A percentile compares a stretch with the other conserved stretches of the same genome.
phyloP scores from a whole-genome alignment of 768 basidiomycete genomes.

The Coprinellus micaceus region DNA sequence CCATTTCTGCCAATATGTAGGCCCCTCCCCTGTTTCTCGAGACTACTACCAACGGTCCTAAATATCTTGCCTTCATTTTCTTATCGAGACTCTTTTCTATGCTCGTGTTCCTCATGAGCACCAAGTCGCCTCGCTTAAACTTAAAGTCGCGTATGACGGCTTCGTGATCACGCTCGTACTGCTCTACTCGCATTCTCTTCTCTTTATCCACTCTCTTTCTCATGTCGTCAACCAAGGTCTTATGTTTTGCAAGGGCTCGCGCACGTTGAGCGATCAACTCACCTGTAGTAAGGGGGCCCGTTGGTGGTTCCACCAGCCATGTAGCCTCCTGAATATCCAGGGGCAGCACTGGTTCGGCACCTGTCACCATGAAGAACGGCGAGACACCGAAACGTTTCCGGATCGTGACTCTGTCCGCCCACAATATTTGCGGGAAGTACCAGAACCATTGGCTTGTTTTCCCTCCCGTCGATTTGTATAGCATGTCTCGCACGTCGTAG shows the following conservation, averaged over 20 bases:
- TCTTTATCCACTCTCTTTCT: conserved; percentile 11
- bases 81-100: conserved; percentile 25
- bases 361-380: conserved; percentile 28
- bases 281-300: conserved; percentile 6
- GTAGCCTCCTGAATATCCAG: conserved; percentile 26
- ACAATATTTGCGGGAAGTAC: conserved; percentile 24
- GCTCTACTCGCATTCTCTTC: conserved; percentile 9
- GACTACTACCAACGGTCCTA: conserved; percentile 35
- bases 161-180: conserved; percentile 20
- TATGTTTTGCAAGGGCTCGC: conserved; percentile 18
- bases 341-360: conserved; percentile 27
- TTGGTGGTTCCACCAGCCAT: conserved; percentile 22
- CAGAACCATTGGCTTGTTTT: conserved; percentile 27
- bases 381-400: conserved; percentile 24
- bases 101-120: conserved; percentile 30
- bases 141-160: conserved; percentile 9
- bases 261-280: conserved; percentile 22
- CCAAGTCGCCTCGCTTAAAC: conserved; percentile 29
- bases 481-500: conserved; percentile 18
- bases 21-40: conserved; percentile 24
- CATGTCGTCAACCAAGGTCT: conserved; percentile 18
- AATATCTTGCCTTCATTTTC: conserved; percentile 32
- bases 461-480: conserved; percentile 18
- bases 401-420: conserved; percentile 30
- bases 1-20: conserved; percentile 29